Evolutionary conservation across 2,329 filamentous ascomycete species (phyloP).

Genomic region (Talaromyces sp.): DNA sequence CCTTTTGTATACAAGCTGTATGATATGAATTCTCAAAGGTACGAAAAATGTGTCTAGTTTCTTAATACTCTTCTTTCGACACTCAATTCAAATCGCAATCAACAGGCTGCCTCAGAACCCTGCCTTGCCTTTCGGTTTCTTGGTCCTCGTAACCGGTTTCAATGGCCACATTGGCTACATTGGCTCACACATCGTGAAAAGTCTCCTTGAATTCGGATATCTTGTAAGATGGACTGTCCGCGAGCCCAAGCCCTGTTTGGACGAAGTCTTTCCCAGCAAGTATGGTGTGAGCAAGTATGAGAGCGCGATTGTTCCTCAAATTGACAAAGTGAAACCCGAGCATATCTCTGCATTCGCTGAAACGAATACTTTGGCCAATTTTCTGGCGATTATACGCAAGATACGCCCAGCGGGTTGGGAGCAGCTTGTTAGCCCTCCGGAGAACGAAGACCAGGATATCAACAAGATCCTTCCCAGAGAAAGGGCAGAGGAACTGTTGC

Average conservation of each 20-base stretch:
- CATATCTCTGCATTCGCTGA: constrained; percentile 55
- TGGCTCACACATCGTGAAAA: constrained; percentile 26
- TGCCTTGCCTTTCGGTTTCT: neutral
- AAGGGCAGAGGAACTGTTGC: constrained; percentile 27
- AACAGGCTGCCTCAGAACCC: neutral
- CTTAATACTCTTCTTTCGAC: neutral
- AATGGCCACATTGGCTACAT: constrained; percentile 45
- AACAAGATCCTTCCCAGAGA: constrained; percentile 23
- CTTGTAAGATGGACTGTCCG: constrained; percentile 46
- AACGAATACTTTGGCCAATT: constrained; percentile 46
- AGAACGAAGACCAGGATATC: constrained; percentile 22
- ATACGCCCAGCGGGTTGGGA: constrained; percentile 35
- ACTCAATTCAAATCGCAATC: neutral
- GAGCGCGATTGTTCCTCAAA: neutral
- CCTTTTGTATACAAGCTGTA: neutral
- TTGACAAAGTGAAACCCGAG: constrained; percentile 42
- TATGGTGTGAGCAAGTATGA: neutral
- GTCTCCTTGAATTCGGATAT: too few species aligned
- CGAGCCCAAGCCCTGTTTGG: constrained; percentile 32
- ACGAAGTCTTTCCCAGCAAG: constrained; percentile 17
- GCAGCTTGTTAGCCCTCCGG: constrained; percentile 28
- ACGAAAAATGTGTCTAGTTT: neutral
- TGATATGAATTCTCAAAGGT: neutral
- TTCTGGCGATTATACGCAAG: constrained; percentile 38
- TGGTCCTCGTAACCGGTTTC: neutral